These are phyloP conservation scores for Cymbopogon citratus DNA, from an alignment of 176 grass and related monocot genomes.

Conservation along the genomic window DNA sequence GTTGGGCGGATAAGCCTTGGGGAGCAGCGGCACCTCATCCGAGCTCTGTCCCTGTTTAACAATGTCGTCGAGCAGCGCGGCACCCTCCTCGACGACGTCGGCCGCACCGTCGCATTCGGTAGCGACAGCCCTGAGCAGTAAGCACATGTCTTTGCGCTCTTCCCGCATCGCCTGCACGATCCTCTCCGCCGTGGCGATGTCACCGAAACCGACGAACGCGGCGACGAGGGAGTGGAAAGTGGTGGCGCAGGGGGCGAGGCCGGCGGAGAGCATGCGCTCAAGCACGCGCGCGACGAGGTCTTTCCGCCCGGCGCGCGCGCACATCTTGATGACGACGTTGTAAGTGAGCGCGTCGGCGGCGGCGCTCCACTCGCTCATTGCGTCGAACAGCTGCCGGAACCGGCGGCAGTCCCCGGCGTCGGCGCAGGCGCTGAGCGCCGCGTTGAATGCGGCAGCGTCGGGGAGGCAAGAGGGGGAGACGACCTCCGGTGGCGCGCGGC, in stretches of 20 bases:
- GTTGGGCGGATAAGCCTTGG: slow-evolving; percentile 48
- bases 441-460: slow-evolving; percentile 81
- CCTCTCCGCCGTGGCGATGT: slow-evolving; percentile 53
- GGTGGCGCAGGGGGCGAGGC: slow-evolving; percentile 50
- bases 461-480: slow-evolving; percentile 25
- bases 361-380: slow-evolving; percentile 37
- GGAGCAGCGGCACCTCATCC: slow-evolving; percentile 27
- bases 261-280: slow-evolving; percentile 32
- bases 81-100: slow-evolving; percentile 6
- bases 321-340: slow-evolving; percentile 88
- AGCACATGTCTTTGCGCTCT: slow-evolving; percentile 48
- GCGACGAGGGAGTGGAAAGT: slow-evolving; percentile 84
- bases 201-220: slow-evolving; percentile 69
- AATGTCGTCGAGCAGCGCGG: slow-evolving; percentile 48
- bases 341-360: slow-evolving; percentile 61
- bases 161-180: slow-evolving; percentile 90
- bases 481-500: neutral
- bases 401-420: slow-evolving; percentile 53
- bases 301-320: slow-evolving; percentile 51
- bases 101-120: neutral
- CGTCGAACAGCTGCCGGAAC: slow-evolving; percentile 69
- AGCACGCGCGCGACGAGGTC: slow-evolving; percentile 57
- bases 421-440: slow-evolving; percentile 68
- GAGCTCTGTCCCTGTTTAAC: neutral
- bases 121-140: slow-evolving; percentile 32